phyloP scores from a whole-genome alignment of 192 early-diverging fungal species.

The Coemansia guatemalensis region DNA sequence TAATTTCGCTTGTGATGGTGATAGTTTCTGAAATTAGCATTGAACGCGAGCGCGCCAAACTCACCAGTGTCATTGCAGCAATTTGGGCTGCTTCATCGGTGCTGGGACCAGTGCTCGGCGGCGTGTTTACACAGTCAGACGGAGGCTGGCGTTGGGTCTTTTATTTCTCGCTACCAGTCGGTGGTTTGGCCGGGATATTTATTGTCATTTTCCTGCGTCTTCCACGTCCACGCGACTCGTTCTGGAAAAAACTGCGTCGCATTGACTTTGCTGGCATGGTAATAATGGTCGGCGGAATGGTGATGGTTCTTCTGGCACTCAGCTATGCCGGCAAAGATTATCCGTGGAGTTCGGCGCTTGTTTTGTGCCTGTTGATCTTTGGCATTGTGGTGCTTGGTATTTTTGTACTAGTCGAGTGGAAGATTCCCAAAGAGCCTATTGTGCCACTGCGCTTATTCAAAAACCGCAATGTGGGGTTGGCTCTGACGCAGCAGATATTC shows the following conservation, averaged over 20 bases:
- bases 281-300: conserved; percentile 56
- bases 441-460: conserved; percentile 61
- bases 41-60: conserved; percentile 59
- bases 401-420: conserved; percentile 56
- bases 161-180: conserved; percentile 57
- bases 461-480: conserved; percentile 42
- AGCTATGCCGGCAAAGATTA: conserved; percentile 72
- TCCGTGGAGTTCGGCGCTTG: conserved; percentile 64
- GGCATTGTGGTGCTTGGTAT: conserved; percentile 52
- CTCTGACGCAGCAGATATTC: conserved; percentile 24
- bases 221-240: conserved; percentile 33
- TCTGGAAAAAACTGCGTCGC: conserved; percentile 54
- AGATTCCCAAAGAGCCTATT: conserved; percentile 60
- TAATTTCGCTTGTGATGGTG: conserved; percentile 61
- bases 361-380: conserved; percentile 59
- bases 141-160: conserved; percentile 57
- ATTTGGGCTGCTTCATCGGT: conserved; percentile 61
- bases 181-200: conserved; percentile 39
- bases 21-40: conserved; percentile 67
- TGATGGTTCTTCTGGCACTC: conserved; percentile 69
- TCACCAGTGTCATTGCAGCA: conserved; percentile 55
- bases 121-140: conserved; percentile 52
- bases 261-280: conserved; percentile 66
- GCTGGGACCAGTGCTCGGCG: conserved; percentile 60
- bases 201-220: conserved; percentile 37